Conservation (phyloP, 2,329 filamentous ascomycete genomes). For the Colletotrichum spaethianum region DNA sequence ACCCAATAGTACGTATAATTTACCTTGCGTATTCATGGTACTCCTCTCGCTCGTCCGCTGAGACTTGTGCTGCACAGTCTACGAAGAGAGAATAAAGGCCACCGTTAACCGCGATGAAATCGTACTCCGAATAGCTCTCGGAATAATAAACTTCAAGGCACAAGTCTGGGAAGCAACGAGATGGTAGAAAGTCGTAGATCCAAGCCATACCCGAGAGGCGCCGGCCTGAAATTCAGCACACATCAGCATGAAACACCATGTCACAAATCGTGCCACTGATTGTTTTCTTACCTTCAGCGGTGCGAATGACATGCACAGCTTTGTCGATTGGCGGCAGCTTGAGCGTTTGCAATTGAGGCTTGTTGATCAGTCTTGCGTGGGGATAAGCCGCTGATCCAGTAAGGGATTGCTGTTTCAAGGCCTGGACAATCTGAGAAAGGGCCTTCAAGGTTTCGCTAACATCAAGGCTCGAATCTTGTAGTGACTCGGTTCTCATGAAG, state of each 20-base stretch:
- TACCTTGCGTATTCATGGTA: too few relatives aligned
- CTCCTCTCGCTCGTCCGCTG: too few relatives aligned
- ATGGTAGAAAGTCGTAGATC: conserved; percentile 49
- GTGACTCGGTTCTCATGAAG: conserved; percentile 47
- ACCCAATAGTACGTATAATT: too few relatives aligned
- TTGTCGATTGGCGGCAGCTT: conserved; percentile 39
- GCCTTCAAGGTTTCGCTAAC: conserved; percentile 53
- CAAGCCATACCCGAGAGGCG: conserved; percentile 42
- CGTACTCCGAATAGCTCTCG: conserved; percentile 48
- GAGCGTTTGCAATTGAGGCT: not conserved
- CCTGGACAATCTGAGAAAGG: conserved; percentile 48
- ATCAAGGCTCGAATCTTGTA: conserved; percentile 46
- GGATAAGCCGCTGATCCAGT: conserved; percentile 41
- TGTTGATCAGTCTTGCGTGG: conserved; percentile 25
- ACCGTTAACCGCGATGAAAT: conserved; percentile 51
- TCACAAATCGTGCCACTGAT: not conserved
- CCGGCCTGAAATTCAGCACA: not conserved
- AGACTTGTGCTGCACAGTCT: conserved; percentile 7
- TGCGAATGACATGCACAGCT: not conserved
- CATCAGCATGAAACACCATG: too few relatives aligned
- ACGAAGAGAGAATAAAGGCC: conserved; percentile 43
- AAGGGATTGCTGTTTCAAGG: conserved; percentile 46
- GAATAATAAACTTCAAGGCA: conserved; percentile 53
- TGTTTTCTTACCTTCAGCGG: conserved; percentile 7
- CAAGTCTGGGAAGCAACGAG: conserved; percentile 49